Evolutionary conservation across 768 basidiomycete species (phyloP), one percentile per base, ranked within the genome.

Genomic region (Psilocybe cubensis): DNA sequence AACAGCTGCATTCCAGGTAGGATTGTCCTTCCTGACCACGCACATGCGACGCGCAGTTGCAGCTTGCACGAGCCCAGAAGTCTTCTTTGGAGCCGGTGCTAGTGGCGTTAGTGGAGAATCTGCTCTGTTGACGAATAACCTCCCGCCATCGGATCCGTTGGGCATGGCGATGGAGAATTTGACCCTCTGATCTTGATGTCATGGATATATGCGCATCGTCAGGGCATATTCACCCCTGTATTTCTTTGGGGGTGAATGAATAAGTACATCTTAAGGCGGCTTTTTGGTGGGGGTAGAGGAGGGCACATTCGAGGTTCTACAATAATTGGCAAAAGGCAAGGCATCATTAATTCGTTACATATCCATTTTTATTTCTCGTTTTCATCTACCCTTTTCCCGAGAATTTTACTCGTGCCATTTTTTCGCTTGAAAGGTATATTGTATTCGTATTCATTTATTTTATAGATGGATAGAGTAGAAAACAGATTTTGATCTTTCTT

Each of bases 41-140:
- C 92, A 94, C 68, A 96, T 97, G 93, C 86, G 96, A 40, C 89
- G 96, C 43, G 96, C 97, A 9, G 91, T 98, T 23, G 91, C 96
- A 2, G 88, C 94, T 12, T 97, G 96, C 75, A 96, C 94, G 0
- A 92, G 91, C 52, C 94, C 94, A 9, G 94, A 95, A 68, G 83
- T 94, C 29, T 92, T 93, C 83, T 94, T 94, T 66, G 85, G 86
- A 54, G 75, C 78, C 28, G 74, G 76, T 4, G 76, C 71, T 31
- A 70, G 72, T 54, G 70, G 72, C 6, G 62, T 70, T 35, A 66
- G 57, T 42, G 68, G 63, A 11, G 76, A 80, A 25, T 69, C 70
- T 6, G 70, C 72, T 23, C 67, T 74, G 12, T 62, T 73, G 52
- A 74, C 71, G 29, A 74, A 73, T 51, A 73, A 74, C 54, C 65